Conservation (phyloP, 2,329 filamentous ascomycete species). For the Trichoderma semiorbis region DNA sequence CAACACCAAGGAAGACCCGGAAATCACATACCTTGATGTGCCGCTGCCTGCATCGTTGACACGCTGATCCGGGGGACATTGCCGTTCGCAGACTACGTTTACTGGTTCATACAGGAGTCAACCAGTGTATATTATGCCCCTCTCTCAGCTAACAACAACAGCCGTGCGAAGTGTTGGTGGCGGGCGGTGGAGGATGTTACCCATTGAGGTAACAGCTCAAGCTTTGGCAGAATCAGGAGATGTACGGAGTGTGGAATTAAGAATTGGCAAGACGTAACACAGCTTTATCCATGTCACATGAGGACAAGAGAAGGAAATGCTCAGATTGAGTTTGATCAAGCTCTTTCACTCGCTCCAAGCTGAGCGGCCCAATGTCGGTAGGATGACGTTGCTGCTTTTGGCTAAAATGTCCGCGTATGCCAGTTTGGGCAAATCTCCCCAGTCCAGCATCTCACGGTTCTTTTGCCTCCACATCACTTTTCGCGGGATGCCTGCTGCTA, state of each 20-base stretch:
- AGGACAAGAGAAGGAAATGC: neutral
- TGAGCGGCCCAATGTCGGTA: slow-evolving; percentile 3
- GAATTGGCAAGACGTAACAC: neutral
- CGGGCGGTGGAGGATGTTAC: neutral
- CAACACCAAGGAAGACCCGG: neutral
- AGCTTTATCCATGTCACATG: neutral
- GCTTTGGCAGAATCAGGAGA: neutral
- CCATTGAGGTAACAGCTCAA: slow-evolving; percentile 7
- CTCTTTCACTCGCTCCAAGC: neutral
- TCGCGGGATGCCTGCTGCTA: neutral
- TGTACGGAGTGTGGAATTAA: neutral
- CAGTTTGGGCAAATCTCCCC: neutral
- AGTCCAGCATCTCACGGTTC: neutral
- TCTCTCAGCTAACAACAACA: neutral
- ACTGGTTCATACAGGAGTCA: neutral
- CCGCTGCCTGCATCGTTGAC: slow-evolving; percentile 8
- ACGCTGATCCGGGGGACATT: slow-evolving; percentile 11
- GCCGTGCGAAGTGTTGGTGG: neutral
- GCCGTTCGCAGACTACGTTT: neutral
- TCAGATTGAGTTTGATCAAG: neutral
- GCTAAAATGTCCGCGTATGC: neutral
- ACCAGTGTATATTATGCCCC: neutral
- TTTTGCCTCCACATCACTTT: neutral
- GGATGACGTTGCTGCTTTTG: slow-evolving; percentile 10
- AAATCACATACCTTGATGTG: slow-evolving; percentile 3